phyloP scores from a whole-genome alignment of 2,329 filamentous ascomycete genomes.

The Cladosporium halotolerans region DNA sequence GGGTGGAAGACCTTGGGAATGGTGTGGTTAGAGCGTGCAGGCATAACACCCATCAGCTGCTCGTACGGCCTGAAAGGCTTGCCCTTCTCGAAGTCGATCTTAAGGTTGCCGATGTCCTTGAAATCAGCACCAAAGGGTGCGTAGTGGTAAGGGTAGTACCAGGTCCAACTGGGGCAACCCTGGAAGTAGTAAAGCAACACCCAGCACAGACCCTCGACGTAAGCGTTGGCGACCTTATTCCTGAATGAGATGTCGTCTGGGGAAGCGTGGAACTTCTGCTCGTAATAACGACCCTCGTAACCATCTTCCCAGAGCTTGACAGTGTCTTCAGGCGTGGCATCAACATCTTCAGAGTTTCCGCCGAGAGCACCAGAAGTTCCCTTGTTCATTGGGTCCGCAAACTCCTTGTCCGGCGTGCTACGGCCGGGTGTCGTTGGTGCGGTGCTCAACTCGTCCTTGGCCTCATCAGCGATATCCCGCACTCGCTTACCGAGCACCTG shows the following conservation, averaged over 20 bases:
- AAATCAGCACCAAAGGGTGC: conserved; percentile 97
- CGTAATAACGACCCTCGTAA: conserved; percentile 92
- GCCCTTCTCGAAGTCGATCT: conserved; percentile 76
- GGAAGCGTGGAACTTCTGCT: conserved; percentile 87
- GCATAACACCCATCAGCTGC: conserved; percentile 95
- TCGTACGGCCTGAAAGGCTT: conserved; percentile 86
- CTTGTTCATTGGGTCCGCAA: conserved; percentile 22
- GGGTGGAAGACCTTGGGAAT: conserved; percentile 83
- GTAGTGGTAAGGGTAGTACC: conserved; percentile 99
- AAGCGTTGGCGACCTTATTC: conserved; percentile 80
- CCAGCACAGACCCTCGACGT: conserved; percentile 92
- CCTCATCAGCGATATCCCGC: conserved; percentile 60
- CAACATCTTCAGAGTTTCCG: conserved; percentile 43
- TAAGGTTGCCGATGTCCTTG: conserved; percentile 70
- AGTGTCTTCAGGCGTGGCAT: conserved; percentile 67
- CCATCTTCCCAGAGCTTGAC: conserved; percentile 92
- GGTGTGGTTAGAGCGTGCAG: conserved; percentile 85
- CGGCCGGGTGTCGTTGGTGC: conserved; percentile 49
- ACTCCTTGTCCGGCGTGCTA: conserved; percentile 45
- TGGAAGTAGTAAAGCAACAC: conserved; percentile 97
- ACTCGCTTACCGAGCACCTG: conserved; percentile 70
- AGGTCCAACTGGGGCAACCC: conserved; percentile 96
- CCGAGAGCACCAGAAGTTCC: conserved; percentile 29
- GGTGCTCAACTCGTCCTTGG: conserved; percentile 27
- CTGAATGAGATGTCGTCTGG: conserved; percentile 79